Percentiles rank a stretch among this genome's conserved stretches.
These are phyloP conservation scores for Hymenoscyphus albidus DNA, from an alignment of 2,329 filamentous ascomycete genomes.

Conservation along the genomic window DNA sequence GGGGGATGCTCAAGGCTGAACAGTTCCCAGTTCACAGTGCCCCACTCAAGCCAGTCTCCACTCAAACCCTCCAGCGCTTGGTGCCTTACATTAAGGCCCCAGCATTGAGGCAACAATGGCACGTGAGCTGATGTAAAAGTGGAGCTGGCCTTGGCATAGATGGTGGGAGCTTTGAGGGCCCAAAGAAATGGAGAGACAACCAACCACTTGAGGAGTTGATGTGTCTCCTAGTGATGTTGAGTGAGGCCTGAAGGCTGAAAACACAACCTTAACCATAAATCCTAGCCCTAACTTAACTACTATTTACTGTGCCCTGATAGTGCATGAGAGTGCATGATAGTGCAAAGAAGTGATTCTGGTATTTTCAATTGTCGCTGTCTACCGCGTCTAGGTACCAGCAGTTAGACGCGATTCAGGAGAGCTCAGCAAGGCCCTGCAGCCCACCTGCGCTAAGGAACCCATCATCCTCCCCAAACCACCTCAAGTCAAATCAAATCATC, in stretches of 20 bases:
- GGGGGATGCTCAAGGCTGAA: background rate
- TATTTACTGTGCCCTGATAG: background rate
- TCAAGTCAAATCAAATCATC: constrained; percentile 5
- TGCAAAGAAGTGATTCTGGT: too few relatives aligned
- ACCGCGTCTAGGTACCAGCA: background rate
- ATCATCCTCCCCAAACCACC: constrained; percentile 16
- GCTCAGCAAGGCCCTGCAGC: constrained; percentile 5
- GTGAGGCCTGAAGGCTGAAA: background rate
- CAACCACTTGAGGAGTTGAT: background rate
- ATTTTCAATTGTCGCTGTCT: too few relatives aligned
- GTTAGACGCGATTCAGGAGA: constrained; percentile 9
- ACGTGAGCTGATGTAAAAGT: constrained; percentile 1
- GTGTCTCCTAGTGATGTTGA: background rate
- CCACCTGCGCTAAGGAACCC: constrained; percentile 11
- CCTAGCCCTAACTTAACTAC: background rate
- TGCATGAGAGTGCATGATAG: background rate
- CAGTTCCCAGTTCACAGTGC: background rate
- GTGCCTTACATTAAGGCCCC: background rate
- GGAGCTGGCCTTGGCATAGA: background rate
- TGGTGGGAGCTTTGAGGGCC: background rate
- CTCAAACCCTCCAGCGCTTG: background rate
- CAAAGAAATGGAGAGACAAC: background rate
- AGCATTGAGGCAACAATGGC: background rate
- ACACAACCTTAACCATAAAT: background rate
- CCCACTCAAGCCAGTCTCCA: too few relatives aligned